These are phyloP conservation scores for Elongisporangium undulatum DNA, from an alignment of 352 stramenopile species.

Conservation along the genomic window DNA sequence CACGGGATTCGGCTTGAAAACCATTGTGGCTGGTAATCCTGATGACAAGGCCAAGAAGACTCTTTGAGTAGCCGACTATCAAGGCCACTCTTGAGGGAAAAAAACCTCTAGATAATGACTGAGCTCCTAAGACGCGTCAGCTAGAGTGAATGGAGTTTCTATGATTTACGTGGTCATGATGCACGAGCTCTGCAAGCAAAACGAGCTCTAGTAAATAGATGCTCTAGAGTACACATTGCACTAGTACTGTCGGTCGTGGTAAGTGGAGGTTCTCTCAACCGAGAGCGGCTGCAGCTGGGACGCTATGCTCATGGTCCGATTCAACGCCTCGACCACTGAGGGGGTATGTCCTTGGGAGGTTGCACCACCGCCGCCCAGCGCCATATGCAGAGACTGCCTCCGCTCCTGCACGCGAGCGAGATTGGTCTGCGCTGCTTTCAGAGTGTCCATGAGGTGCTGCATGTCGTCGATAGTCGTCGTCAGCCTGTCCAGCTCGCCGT, in stretches of 20 bases:
- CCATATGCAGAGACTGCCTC: constrained; percentile 34
- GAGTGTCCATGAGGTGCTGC: constrained; percentile 28
- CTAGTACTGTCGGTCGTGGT: not conserved
- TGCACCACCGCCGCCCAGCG: constrained; percentile 13
- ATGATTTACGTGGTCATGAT: too few relatives aligned
- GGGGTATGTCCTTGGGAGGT: not conserved
- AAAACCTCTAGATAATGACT: too few relatives aligned
- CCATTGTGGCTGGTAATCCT: constrained; percentile 20
- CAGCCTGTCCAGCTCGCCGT: constrained; percentile 29
- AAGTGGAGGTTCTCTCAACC: not conserved
- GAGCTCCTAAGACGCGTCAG: too few relatives aligned
- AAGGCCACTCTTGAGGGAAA: not conserved
- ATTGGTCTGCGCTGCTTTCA: constrained; percentile 29
- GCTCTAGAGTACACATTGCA: not conserved
- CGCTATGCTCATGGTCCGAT: not conserved
- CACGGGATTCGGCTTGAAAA: constrained; percentile 26
- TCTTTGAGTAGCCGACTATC: not conserved
- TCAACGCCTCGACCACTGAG: not conserved
- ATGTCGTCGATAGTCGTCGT: constrained; percentile 12
- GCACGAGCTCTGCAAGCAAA: too few relatives aligned
- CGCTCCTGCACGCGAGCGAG: constrained; percentile 38
- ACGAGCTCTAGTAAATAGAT: not conserved
- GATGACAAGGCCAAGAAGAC: constrained; percentile 15
- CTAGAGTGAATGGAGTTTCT: too few relatives aligned
- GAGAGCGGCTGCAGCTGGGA: not conserved